Evolutionary conservation across 2,329 filamentous ascomycete species (phyloP).

Genomic region (Penicillium sp.): DNA sequence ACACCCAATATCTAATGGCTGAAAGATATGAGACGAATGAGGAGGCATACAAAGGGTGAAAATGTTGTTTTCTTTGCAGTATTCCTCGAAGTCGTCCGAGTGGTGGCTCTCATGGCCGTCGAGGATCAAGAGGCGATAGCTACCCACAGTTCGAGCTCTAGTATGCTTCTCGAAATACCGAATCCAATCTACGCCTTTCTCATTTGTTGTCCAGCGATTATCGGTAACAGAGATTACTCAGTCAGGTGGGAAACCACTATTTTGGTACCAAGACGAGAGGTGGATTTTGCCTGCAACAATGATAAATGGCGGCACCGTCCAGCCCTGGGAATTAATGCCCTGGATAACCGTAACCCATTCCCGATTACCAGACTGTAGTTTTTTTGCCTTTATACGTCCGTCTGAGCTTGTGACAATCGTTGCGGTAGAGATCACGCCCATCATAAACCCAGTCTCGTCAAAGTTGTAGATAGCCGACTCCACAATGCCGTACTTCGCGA

Average conservation of each 20-base stretch:
- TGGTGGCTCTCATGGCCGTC: constrained; percentile 17
- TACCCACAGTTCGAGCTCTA: background rate
- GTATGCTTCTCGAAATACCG: background rate
- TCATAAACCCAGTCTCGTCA: background rate
- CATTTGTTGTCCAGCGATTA: background rate
- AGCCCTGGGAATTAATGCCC: background rate
- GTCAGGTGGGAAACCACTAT: background rate
- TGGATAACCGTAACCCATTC: background rate
- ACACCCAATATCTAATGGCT: constrained; percentile 17
- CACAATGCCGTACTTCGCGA: background rate
- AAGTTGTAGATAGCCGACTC: background rate
- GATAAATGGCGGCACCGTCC: background rate
- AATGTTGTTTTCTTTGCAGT: constrained; percentile 16
- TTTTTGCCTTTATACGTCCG: background rate
- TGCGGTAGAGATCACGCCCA: background rate
- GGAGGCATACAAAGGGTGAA: constrained; percentile 20
- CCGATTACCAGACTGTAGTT: background rate
- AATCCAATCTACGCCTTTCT: background rate
- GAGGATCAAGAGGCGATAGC: constrained; percentile 15
- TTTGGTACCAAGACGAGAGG: background rate
- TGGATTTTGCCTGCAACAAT: background rate
- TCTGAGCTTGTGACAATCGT: background rate
- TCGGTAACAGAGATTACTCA: background rate
- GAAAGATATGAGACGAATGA: constrained; percentile 12
- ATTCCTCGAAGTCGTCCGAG: constrained; percentile 13